Evolutionary conservation across 495 filamentous ascomycete species (phyloP).

Genomic region (Penicillium silybi): DNA sequence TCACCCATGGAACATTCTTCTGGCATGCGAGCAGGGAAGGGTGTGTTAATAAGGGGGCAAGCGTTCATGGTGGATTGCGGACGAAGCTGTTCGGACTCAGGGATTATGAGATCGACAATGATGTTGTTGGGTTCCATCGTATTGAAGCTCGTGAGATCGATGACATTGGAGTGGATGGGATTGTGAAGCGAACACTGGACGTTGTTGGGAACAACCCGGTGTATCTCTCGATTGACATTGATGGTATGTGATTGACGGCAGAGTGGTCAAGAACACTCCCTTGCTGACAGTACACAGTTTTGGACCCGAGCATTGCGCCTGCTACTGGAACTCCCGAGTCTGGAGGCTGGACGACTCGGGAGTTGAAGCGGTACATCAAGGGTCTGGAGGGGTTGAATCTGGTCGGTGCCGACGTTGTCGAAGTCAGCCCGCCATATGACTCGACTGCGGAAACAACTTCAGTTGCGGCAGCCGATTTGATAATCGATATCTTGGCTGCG

Average conservation of each 20-base stretch:
- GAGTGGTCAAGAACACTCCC: neutral
- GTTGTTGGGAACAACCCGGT: conserved; percentile 18
- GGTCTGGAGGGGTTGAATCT: conserved; percentile 26
- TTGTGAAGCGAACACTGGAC: conserved; percentile 11
- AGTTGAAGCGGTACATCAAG: conserved; percentile 22
- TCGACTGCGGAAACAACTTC: conserved; percentile 44
- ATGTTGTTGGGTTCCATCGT: conserved; percentile 18
- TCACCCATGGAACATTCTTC: conserved; percentile 34
- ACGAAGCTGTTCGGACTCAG: conserved; percentile 20
- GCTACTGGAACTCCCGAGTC: conserved; percentile 30
- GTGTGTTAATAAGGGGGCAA: conserved; percentile 20
- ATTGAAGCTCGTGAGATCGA: conserved; percentile 26
- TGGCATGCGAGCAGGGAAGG: conserved; percentile 25
- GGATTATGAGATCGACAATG: conserved; percentile 24
- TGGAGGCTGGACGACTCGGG: conserved; percentile 31
- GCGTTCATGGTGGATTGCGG: conserved; percentile 23
- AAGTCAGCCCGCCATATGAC: conserved; percentile 50
- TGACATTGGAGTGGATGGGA: conserved; percentile 21
- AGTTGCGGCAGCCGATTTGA: conserved; percentile 43
- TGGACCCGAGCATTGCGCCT: conserved; percentile 27
- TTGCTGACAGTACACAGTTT: conserved; percentile 2
- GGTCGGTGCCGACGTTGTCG: conserved; percentile 35
- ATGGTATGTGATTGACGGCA: conserved; percentile 6
- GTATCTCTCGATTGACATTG: conserved; percentile 30
- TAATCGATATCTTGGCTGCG: conserved; percentile 25